Evolutionary conservation across 306 rosid genomes (phyloP), one percentile per base, ranked within the genome.

Genomic region (Pyrus betulifolia): DNA sequence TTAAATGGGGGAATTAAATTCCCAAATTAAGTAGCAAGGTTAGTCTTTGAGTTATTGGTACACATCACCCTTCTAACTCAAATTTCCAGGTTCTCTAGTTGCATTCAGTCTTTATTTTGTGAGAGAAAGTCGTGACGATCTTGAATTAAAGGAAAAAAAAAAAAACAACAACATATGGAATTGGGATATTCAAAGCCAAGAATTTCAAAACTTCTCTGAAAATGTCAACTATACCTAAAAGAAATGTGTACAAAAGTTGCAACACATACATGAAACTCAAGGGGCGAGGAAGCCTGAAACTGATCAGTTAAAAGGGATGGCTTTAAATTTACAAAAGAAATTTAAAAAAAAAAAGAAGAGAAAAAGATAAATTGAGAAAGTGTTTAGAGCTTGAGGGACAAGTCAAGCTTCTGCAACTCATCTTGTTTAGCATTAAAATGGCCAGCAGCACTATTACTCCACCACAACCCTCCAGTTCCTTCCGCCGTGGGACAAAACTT

Each of bases 321-420:
- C 66, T 67, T 49, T 49, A 4, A 49, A 49, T 1, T 55, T 69
- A 2, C 72, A 79, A 31, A 74, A 70, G 66, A 76, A 55, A 54
- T 35, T 35, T 1, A 5, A 33, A 81, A 66, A 33, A 81, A 66
- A 72, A 46, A 70, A 63, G 18, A 35, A 51, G 28, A 17, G 17
- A 31, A 31, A 42, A 70, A 18, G 40, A n/a, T 55, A 67, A 68
- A 33, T 54, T 40, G 62, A 31, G 44, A 14, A 59, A 58, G 69
- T 70, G 73, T 31, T 78, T 76, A 91, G 86, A 94, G 97, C 87
- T 85, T 94, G 70, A 94, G 98, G 75, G 97, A 90, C 89, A 94
- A 90, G 88, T 94, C 98, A 76, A 94, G 97, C 78, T 88, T 90
- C 82, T 87, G 88, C 71, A 88, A 74, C 63, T 93, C 93, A 58